These are phyloP conservation scores for Gossypium gossypioides DNA, from an alignment of 441 rosid species.

Conservation along the genomic window DNA sequence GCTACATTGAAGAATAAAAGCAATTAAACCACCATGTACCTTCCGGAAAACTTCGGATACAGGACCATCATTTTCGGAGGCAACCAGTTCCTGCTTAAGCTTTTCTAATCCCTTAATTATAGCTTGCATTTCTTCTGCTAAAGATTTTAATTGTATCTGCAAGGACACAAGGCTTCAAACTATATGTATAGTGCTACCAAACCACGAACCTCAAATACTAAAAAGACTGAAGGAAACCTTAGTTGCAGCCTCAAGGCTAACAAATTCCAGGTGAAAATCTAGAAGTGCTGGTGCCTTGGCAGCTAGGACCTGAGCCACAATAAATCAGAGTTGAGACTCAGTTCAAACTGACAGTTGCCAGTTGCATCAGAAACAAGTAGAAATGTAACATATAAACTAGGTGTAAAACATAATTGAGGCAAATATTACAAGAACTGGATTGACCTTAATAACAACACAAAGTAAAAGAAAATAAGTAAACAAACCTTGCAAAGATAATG, in stretches of 20 bases:
- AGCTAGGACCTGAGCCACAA: conserved; percentile 56
- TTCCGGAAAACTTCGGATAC: conserved; percentile 79
- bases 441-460: background rate
- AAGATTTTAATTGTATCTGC: conserved; percentile 90
- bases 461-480: background rate
- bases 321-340: conserved; percentile 18
- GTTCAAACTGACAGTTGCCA: background rate
- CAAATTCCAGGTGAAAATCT: conserved; percentile 74
- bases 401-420: background rate
- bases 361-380: background rate
- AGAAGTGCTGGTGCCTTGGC: conserved; percentile 59
- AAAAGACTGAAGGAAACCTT: conserved; percentile 44
- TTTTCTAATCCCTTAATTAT: conserved; percentile 92
- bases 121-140: conserved; percentile 99
- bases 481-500: conserved; percentile 94
- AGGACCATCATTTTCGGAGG: conserved; percentile 91
- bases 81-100: conserved; percentile 72
- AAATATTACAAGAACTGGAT: background rate
- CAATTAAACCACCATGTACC: conserved; percentile 29
- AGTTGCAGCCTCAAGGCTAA: conserved; percentile 71
- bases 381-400: background rate
- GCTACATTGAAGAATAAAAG: conserved; percentile 7
- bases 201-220: conserved; percentile 1
- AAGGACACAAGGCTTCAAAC: conserved; percentile 14
- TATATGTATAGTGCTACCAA: conserved; percentile 7